Percentiles rank a stretch among this genome's conserved stretches.
Evolutionary conservation across 1,139 yeast species (phyloP).

Genomic region (Kodamaea suecica): DNA sequence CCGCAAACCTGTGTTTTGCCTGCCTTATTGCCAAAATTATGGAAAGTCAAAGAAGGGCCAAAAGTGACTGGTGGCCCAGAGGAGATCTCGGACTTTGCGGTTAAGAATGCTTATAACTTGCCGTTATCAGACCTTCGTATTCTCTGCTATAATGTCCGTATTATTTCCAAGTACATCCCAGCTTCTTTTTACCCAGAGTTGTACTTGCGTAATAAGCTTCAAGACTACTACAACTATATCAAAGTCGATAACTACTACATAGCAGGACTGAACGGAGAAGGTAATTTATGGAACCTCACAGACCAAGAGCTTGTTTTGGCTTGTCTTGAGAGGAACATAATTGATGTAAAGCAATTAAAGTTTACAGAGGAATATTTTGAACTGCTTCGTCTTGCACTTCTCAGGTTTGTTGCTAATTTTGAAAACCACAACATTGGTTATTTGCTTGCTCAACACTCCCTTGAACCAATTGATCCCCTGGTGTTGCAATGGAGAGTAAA

Average conservation of each 20-base stretch:
- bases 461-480: slow-evolving; percentile 4
- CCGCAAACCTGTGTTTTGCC: slow-evolving; percentile 73
- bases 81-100: slow-evolving; percentile 13
- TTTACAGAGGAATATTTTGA: slow-evolving; percentile 11
- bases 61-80: slow-evolving; percentile 5
- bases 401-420: slow-evolving; percentile 34
- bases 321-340: slow-evolving; percentile 50
- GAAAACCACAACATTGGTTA: slow-evolving; percentile 37
- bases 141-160: slow-evolving; percentile 33
- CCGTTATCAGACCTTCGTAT: slow-evolving; percentile 33
- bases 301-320: slow-evolving; percentile 44
- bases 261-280: slow-evolving; percentile 38
- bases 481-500: slow-evolving; percentile 9
- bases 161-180: slow-evolving; percentile 43
- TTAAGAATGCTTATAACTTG: slow-evolving; percentile 44
- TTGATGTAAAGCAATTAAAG: slow-evolving; percentile 22
- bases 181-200: slow-evolving; percentile 33
- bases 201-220: slow-evolving; percentile 36
- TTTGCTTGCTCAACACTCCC: slow-evolving; percentile 21
- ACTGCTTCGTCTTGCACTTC: slow-evolving; percentile 22
- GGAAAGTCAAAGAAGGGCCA: slow-evolving; percentile 19
- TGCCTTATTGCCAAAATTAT: slow-evolving; percentile 37
- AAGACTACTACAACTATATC: slow-evolving; percentile 41
- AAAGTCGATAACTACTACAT: slow-evolving; percentile 51
- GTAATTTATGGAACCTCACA: slow-evolving; percentile 47